These are phyloP conservation scores for Trichoderma harzianum DNA, from an alignment of 2,329 filamentous ascomycete genomes.

Conservation along the genomic window DNA sequence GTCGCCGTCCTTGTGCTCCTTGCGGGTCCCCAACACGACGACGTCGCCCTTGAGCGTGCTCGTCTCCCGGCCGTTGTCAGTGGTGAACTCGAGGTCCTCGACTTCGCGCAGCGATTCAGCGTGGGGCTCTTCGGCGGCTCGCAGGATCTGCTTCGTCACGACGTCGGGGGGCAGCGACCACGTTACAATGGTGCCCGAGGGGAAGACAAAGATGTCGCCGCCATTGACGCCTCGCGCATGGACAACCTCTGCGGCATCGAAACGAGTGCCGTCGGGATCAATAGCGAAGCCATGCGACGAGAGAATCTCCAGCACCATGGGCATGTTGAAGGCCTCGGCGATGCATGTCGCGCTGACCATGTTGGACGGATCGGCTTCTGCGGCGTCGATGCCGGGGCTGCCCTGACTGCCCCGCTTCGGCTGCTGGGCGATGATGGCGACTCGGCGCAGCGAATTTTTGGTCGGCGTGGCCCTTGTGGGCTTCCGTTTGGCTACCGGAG, in stretches of 20 bases:
- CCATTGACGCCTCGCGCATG: conserved; percentile 59
- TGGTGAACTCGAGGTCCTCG: conserved; percentile 84
- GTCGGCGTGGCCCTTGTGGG: conserved; percentile 44
- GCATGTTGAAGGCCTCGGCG: conserved; percentile 63
- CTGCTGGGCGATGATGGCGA: conserved; percentile 80
- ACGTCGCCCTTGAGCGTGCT: conserved; percentile 83
- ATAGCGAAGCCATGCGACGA: conserved; percentile 58
- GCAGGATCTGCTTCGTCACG: conserved; percentile 68
- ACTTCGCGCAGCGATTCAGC: conserved; percentile 67
- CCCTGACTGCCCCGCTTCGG: conserved; percentile 38
- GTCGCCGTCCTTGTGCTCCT: conserved; percentile 43
- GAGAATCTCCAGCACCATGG: conserved; percentile 54
- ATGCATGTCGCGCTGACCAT: conserved; percentile 59
- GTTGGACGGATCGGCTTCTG: conserved; percentile 38
- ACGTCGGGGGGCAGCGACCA: conserved; percentile 82
- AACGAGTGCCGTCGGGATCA: conserved; percentile 59
- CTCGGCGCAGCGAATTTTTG: conserved; percentile 76
- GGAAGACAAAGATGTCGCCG: conserved; percentile 93
- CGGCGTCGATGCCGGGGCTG: conserved; percentile 26
- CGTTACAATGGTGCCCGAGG: conserved; percentile 86
- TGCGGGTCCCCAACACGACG: conserved; percentile 80
- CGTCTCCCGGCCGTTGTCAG: conserved; percentile 68
- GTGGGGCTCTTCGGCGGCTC: conserved; percentile 74
- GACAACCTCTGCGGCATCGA: conserved; percentile 60
- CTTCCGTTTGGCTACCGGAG: conserved; percentile 43